These are phyloP conservation scores for Diaporthe citri DNA, from an alignment of 2,329 filamentous ascomycete genomes.

Conservation along the genomic window DNA sequence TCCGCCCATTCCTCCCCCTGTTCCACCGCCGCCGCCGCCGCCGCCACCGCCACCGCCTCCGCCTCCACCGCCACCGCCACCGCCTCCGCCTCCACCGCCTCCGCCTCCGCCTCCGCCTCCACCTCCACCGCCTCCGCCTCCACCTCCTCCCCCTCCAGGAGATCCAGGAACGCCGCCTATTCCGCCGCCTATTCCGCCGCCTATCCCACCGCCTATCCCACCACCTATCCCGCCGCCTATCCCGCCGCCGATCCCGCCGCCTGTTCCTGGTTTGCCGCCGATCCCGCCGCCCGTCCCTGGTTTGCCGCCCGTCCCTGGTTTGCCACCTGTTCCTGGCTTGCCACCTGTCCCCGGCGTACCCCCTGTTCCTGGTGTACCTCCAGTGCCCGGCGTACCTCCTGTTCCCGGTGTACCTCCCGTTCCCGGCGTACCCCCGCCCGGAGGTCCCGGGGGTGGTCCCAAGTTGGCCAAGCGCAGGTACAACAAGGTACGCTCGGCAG, in stretches of 20 bases:
- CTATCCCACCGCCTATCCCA: not conserved
- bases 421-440: too few species aligned
- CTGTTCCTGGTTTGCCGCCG: not conserved
- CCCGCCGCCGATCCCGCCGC: not conserved
- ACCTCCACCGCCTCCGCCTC: not conserved
- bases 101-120: not conserved
- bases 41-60: not conserved
- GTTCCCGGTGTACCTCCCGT: too few species aligned
- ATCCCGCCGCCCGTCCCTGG: too few species aligned
- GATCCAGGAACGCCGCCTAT: too few species aligned
- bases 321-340: too few species aligned
- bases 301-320: too few species aligned
- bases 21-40: not conserved
- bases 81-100: not conserved
- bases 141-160: not conserved
- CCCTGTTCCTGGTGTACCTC: too few species aligned
- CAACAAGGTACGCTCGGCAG: not conserved
- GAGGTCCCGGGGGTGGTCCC: too few species aligned
- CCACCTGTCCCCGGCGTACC: too few species aligned
- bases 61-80: not conserved
- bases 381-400: too few species aligned
- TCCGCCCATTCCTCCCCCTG: not conserved
- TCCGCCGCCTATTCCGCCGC: not conserved
- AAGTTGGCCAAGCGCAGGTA: not conserved
- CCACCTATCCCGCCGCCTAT: too few species aligned